Evolutionary conservation across 2,329 filamentous ascomycete species (phyloP).

Genomic region (Hymenoscyphus linearis): DNA sequence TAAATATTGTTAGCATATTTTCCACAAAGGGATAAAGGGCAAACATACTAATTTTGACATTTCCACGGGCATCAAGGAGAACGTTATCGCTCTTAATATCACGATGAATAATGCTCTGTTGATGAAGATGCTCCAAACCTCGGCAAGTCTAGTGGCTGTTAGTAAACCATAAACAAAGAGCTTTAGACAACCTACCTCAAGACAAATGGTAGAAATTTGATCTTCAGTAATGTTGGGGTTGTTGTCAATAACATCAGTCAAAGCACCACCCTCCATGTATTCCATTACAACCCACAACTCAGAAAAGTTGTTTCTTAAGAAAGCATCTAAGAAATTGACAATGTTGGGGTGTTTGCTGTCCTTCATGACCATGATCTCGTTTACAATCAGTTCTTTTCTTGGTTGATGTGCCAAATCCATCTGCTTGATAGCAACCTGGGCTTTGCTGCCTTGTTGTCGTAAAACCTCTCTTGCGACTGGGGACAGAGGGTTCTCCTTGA

Average conservation of each 20-base stretch:
- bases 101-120: constrained; percentile 95
- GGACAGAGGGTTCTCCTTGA: constrained; percentile 85
- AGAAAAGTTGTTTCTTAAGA: constrained; percentile 86
- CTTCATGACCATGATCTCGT: constrained; percentile 99
- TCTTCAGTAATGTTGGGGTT: constrained; percentile 91
- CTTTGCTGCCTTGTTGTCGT: constrained; percentile 71
- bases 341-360: constrained; percentile 98
- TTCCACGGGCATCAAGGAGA: constrained; percentile 84
- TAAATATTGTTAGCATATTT: constrained; percentile 33
- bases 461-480: constrained; percentile 71
- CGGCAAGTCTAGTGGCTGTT: constrained; percentile 70
- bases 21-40: neutral
- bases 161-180: constrained; percentile 4
- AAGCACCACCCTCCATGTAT: constrained; percentile 96
- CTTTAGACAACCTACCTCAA: constrained; percentile 62
- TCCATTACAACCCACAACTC: constrained; percentile 99
- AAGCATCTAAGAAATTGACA: constrained; percentile 97
- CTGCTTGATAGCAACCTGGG: constrained; percentile 97
- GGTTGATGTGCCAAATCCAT: constrained; percentile 98
- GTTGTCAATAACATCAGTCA: constrained; percentile 99
- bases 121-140: constrained; percentile 88
- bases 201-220: constrained; percentile 95
- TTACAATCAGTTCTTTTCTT: constrained; percentile 95
- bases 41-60: constrained; percentile 91
- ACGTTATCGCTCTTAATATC: constrained; percentile 99